These are phyloP conservation scores for Colletotrichum chrysophilum DNA, from an alignment of 2,329 filamentous ascomycete species.

Conservation along the genomic window DNA sequence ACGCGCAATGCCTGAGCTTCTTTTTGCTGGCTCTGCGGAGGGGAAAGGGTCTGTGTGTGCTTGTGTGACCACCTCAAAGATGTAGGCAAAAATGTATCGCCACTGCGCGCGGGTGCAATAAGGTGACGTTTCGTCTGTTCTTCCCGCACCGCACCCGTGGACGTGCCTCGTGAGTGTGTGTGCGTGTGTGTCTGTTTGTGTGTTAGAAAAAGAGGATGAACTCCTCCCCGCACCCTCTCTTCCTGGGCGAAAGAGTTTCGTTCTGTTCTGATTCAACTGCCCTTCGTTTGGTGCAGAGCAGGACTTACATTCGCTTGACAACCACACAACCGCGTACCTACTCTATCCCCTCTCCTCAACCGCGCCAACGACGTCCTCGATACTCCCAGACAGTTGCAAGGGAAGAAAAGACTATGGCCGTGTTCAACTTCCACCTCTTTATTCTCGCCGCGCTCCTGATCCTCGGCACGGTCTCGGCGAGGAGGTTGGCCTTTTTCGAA, in stretches of 20 bases:
- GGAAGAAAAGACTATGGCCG: not conserved
- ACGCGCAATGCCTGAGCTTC: not conserved
- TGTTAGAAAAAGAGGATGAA: not conserved
- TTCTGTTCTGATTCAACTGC: not conserved
- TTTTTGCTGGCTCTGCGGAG: not conserved
- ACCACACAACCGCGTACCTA: not conserved
- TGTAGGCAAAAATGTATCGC: not conserved
- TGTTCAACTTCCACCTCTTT: not conserved
- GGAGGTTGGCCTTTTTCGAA: not conserved
- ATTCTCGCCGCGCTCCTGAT: not conserved
- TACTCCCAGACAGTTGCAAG: not conserved
- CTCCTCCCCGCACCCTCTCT: not conserved
- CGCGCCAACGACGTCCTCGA: not conserved
- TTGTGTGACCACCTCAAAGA: not conserved
- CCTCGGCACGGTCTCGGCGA: not conserved
- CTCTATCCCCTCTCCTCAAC: not conserved
- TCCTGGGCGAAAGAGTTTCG: not conserved
- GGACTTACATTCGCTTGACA: not conserved
- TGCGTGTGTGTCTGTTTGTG: not conserved
- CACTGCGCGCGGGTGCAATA: not conserved
- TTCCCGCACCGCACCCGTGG: not conserved
- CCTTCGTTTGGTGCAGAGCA: not conserved
- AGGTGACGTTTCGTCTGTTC: conserved; percentile 18
- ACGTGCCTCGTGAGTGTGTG: not conserved
- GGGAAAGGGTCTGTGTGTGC: not conserved